These are phyloP conservation scores for Plasmodium ovale DNA, from an alignment of 169 alveolate species.

Conservation along the genomic window DNA sequence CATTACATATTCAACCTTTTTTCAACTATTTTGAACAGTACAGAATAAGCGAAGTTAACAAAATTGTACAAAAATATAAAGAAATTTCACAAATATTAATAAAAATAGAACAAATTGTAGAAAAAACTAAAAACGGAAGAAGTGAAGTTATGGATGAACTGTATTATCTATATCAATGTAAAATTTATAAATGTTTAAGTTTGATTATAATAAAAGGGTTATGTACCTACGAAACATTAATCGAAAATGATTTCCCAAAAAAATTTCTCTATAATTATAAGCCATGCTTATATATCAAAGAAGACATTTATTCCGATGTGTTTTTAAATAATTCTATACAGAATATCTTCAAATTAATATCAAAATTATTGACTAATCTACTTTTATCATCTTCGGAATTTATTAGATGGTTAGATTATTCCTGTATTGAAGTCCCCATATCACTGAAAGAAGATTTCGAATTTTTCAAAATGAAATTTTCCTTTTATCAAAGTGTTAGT, in stretches of 20 bases:
- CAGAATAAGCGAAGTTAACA: constrained; percentile 44
- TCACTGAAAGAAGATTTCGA: constrained; percentile 64
- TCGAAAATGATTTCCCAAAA: constrained; percentile 70
- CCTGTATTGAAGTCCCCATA: constrained; percentile 76
- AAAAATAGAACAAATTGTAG: constrained; percentile 74
- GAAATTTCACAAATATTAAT: constrained; percentile 74
- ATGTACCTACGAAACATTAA: constrained; percentile 64
- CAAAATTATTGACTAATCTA: constrained; percentile 62
- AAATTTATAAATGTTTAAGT: constrained; percentile 70
- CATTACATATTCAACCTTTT: constrained; percentile 70
- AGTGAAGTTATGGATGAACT: constrained; percentile 74
- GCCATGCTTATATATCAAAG: constrained; percentile 72
- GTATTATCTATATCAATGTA: constrained; percentile 67
- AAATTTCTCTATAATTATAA: constrained; percentile 34
- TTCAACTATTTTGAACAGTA: constrained; percentile 73
- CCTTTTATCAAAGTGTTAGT: constrained; percentile 75
- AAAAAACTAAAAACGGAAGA: constrained; percentile 72
- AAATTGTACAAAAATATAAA: constrained; percentile 42
- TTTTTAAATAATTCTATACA: constrained; percentile 73
- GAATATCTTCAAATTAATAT: constrained; percentile 63
- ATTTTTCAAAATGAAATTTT: constrained; percentile 60
- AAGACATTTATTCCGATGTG: constrained; percentile 72
- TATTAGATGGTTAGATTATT: constrained; percentile 70
- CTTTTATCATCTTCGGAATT: constrained; percentile 72
- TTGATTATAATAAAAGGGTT: constrained; percentile 65